Conservation (phyloP, 805 yeast species). For the Ogataea ramenticola region DNA sequence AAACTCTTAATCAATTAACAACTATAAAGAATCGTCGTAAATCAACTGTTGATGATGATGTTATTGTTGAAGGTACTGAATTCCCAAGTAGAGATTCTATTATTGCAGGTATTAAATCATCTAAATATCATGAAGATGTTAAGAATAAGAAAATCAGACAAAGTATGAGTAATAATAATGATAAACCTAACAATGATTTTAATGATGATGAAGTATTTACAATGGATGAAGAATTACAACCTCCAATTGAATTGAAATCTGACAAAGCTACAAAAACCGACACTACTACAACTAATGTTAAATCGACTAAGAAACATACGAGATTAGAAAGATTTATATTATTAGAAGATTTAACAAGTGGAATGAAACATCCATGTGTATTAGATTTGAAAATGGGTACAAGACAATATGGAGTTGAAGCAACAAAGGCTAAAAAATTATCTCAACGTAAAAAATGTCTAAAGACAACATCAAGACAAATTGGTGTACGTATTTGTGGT, state of each 20-base stretch:
- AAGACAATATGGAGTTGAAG: slow-evolving; percentile 96
- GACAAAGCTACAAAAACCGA: no score
- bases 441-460: slow-evolving; percentile 82
- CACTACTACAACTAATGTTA: not conserved
- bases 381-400: slow-evolving; percentile 97
- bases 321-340: slow-evolving; percentile 75
- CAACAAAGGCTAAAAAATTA: slow-evolving; percentile 56
- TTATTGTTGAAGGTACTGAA: not conserved
- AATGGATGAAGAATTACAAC: slow-evolving; percentile 36
- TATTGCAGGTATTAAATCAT: slow-evolving; percentile 12
- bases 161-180: not conserved
- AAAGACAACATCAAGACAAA: slow-evolving; percentile 66
- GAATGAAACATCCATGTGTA: slow-evolving; percentile 81
- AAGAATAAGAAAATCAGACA: not conserved
- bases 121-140: not conserved
- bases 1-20: not conserved
- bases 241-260: no score
- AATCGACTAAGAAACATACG: slow-evolving; percentile 27
- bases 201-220: slow-evolving; percentile 32
- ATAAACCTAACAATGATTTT: not conserved
- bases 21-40: not conserved
- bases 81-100: slow-evolving; percentile 23
- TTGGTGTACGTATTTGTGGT: slow-evolving; percentile 95
- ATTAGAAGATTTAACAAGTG: slow-evolving; percentile 83
- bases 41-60: not conserved